Evolutionary conservation across 495 filamentous ascomycete genomes (phyloP), one percentile per base, ranked within the genome.

Genomic region (Bacidia gigantensis): DNA sequence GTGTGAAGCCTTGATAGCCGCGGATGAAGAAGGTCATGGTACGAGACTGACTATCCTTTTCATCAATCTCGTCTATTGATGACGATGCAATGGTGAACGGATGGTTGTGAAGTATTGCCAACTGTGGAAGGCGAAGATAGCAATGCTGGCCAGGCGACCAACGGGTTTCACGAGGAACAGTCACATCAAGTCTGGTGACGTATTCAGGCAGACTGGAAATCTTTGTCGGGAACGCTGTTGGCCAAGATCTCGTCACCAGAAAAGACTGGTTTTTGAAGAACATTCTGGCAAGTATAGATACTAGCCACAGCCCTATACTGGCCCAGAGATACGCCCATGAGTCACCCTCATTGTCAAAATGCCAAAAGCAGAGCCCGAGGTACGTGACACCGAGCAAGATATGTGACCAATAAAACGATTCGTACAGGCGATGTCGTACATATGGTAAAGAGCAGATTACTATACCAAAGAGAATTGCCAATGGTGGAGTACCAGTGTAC

Each of bases 401-500:
- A 23, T 65, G 63, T 5, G 48, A 26, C n/a, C 38, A 39, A 23
- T 55, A 55, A 38, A 65, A 62, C 24, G 46, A 9, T 23, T 60
- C 47, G 39, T 64, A 60, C 1, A 63, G 53, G 14, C 53, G 57
- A 39, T 62, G 54, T 10, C 66, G 63, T 17, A 68, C 62, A 32
- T 47, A 59, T 2, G 64, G 66, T 2, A 71, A 46, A 0, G 62
- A 68, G 17, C 68, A 49, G 11, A 64, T 40, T 20, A 60, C 51
- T 11, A 71, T 52, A 3, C 56, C 58, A 18, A 69, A 56, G 11
- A 67, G 60, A 14, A 67, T 63, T 3, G 55, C 64, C 2, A 69
- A 49, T 0, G 65, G 60, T 5, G 67, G 66, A 3, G 60, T 55
- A 24, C 68, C 68, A 11, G 59, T 64, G 56, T 64, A 67, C 59